These are phyloP conservation scores for Emergomyces africanus DNA, from an alignment of 2,329 filamentous ascomycete genomes.

Conservation along the genomic window DNA sequence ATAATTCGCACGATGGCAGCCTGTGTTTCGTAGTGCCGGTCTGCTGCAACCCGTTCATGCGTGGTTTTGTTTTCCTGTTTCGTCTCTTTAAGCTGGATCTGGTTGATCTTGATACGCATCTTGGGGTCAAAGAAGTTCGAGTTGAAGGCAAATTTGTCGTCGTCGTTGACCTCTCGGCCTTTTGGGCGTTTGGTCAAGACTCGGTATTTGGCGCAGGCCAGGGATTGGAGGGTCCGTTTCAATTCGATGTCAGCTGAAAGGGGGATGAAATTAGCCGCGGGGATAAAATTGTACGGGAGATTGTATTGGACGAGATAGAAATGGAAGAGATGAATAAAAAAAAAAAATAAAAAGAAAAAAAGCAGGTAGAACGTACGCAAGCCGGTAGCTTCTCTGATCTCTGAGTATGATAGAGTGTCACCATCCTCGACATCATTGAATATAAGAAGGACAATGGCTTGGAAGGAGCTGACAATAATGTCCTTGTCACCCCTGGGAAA, in stretches of 20 bases:
- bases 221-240: conserved; percentile 80
- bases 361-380: conserved; percentile 42
- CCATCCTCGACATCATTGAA: conserved; percentile 62
- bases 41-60: conserved; percentile 75
- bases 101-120: conserved; percentile 94
- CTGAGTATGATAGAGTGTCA: conserved; percentile 57
- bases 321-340: neutral
- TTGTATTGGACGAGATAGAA: neutral
- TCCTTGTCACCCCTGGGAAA: conserved; percentile 78
- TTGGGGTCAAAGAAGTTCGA: conserved; percentile 63
- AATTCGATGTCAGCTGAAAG: conserved; percentile 56
- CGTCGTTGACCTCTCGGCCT: conserved; percentile 62
- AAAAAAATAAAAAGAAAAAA: neutral
- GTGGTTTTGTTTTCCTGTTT: conserved; percentile 90
- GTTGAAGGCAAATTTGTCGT: conserved; percentile 80
- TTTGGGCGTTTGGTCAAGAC: conserved; percentile 78
- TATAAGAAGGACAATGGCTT: conserved; percentile 77
- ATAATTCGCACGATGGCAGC: conserved; percentile 94
- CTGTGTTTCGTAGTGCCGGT: conserved; percentile 92
- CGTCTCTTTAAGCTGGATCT: conserved; percentile 94
- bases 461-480: conserved; percentile 79
- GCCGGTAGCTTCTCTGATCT: conserved; percentile 62
- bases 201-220: conserved; percentile 79
- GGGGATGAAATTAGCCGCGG: neutral
- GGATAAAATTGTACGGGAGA: neutral